Evolutionary conservation across 805 yeast genomes (phyloP).

Genomic region (Pichia membranifaciens): DNA sequence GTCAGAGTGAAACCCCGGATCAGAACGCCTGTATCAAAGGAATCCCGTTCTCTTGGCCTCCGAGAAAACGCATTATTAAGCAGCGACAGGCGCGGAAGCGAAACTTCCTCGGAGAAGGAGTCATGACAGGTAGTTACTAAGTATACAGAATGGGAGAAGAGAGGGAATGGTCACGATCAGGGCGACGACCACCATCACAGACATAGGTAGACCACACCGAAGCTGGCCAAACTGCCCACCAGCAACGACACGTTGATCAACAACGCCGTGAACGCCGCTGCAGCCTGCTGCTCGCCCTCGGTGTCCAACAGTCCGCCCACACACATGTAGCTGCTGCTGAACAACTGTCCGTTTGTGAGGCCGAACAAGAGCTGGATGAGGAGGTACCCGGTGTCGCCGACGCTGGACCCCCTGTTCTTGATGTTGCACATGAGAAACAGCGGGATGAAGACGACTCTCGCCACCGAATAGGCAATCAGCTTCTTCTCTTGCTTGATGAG

Average conservation of each 20-base stretch:
- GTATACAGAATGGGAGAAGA: no score
- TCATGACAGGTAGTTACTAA: no score
- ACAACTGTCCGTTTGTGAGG: constrained; percentile 77
- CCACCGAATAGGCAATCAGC: constrained; percentile 49
- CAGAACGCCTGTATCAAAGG: no score
- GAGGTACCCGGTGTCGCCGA: constrained; percentile 64
- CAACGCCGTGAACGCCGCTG: constrained; percentile 88
- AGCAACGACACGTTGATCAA: constrained; percentile 75
- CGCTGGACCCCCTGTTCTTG: constrained; percentile 31
- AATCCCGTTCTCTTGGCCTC: no score
- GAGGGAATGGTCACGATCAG: no score
- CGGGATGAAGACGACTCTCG: constrained; percentile 60
- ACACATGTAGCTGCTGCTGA: constrained; percentile 60
- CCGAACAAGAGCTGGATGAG: constrained; percentile 75
- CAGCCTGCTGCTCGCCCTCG: constrained; percentile 73
- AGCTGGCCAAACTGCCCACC: constrained; percentile 72
- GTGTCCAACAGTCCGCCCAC: constrained; percentile 28
- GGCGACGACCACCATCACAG: no score
- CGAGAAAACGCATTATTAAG: no score
- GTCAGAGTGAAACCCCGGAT: no score
- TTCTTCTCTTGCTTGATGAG: constrained; percentile 38
- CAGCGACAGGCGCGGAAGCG: no score
- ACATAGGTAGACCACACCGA: constrained; percentile 41
- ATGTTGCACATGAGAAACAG: constrained; percentile 65
- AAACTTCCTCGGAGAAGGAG: no score